Evolutionary conservation across 768 basidiomycete species (phyloP), one percentile per base, ranked within the genome.

Genomic region (Panus rudis): DNA sequence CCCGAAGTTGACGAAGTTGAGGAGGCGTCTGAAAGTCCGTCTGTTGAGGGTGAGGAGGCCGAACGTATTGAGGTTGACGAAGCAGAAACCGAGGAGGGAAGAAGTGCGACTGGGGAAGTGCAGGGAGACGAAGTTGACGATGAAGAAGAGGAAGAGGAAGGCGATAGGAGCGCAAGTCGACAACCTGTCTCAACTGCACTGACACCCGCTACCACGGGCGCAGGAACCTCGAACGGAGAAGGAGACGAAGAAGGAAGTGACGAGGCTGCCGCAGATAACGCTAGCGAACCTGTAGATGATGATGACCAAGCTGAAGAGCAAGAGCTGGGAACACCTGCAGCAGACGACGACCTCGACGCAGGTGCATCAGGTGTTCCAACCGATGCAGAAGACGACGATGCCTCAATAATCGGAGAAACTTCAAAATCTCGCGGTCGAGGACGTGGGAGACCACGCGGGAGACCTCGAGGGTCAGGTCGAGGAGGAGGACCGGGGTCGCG

Each of bases 401-500:
- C 4, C n/a, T n/a, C 56, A 56, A 1, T 27, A 19, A 54, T 50
- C 20, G 50, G 51, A 26, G 57, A 52, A 24, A 51, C 56, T 10
- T 43, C 50, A 6, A 56, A 53, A n/a, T 53, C 57, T 7, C 52
- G 56, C 7, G 51, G 23, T 13, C 48, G 56, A 0, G 56, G 49
- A n/a, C 50, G 58, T 3, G 63, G 65, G 4, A 49, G 62, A 21
- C 62, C 63, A 1, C 45, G 64, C 3, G 57, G 59, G 1, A 38
- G 58, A 3, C 55, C 58, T 4, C 49, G 55, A 2, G 62, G 61
- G 4, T 44, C 59, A 16, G 57, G 56, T 7, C n/a, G 43, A 44
- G 49, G 55, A 39, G 57, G 58, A 70, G n/a, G 70, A 51, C 1
- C 67, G 64, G 4, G 69, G 55, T 2, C 53, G 65, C 23, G 74